These are phyloP conservation scores for Hypoxylon sp. DNA, from an alignment of 2,329 filamentous ascomycete species.

Conservation along the genomic window DNA sequence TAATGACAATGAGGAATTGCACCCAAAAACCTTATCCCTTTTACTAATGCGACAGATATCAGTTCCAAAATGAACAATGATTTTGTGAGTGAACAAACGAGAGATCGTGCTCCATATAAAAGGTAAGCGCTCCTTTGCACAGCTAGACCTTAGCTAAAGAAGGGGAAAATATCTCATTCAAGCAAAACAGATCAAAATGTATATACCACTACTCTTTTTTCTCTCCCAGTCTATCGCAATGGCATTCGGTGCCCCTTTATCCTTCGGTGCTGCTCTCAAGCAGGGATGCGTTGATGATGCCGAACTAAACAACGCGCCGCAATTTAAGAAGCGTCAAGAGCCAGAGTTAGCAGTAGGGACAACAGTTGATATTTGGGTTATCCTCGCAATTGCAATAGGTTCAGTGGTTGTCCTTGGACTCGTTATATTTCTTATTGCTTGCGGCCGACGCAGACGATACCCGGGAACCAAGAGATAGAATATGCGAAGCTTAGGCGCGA, in stretches of 20 bases:
- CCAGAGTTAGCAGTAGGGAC: not conserved
- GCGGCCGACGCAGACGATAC: constrained; percentile 4
- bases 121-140: not conserved
- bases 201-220: not conserved
- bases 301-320: not conserved
- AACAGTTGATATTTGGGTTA: not conserved
- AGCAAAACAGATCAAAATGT: constrained; percentile 3
- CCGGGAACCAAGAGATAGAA: not conserved
- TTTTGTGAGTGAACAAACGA: not conserved
- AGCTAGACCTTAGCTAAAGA: not conserved
- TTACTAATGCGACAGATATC: not conserved
- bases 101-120: not conserved
- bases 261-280: not conserved
- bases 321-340: constrained; percentile 9
- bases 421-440: constrained; percentile 2
- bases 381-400: constrained; percentile 1
- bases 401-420: not conserved
- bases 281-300: not conserved
- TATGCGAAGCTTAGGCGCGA: not conserved
- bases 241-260: not conserved
- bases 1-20: too few species aligned
- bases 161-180: not conserved
- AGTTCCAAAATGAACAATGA: not conserved
- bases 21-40: too few species aligned
- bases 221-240: not conserved